A percentile compares a stretch with the other conserved stretches of the same genome.
Conservation (phyloP, 2,329 filamentous ascomycete species). For the Cordyceps cicadae region DNA sequence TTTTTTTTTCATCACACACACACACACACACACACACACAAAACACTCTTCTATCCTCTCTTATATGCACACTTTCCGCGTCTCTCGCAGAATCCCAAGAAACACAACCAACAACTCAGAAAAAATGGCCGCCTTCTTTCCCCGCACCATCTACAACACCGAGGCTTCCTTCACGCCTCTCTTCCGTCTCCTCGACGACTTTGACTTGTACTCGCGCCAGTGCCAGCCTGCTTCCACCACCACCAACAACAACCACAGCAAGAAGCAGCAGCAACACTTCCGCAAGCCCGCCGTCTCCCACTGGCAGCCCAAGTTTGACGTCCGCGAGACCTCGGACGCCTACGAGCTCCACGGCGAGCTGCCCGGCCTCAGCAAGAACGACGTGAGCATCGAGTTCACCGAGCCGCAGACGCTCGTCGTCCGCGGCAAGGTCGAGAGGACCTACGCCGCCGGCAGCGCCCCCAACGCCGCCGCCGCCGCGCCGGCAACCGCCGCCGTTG, state of each 20-base stretch:
- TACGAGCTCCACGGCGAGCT: conserved; percentile 79
- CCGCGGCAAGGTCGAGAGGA: conserved; percentile 60
- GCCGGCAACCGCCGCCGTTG: conserved; percentile 19
- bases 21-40: conserved; percentile 13
- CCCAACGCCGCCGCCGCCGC: conserved; percentile 40
- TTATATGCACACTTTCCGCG: conserved; percentile 8
- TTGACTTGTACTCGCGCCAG: conserved; percentile 47
- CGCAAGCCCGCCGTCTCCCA: conserved; percentile 30
- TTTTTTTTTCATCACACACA: conserved; percentile 11
- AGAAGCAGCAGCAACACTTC: conserved; percentile 18
- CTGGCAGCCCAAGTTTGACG: conserved; percentile 72
- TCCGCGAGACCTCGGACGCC: conserved; percentile 57
- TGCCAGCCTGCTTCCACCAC: conserved; percentile 9
- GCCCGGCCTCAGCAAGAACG: conserved; percentile 64
- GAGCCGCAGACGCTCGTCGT: conserved; percentile 66
- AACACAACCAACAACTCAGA: conserved; percentile 15
- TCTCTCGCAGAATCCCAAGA: conserved; percentile 1
- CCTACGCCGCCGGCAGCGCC: conserved; percentile 47
- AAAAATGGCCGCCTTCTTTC: conserved; percentile 56
- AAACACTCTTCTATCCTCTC: conserved; percentile 17
- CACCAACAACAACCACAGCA: conserved; percentile 12
- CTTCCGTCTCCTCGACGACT: conserved; percentile 58
- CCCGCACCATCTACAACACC: conserved; percentile 41
- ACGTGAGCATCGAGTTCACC: conserved; percentile 71
- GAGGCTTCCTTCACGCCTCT: conserved; percentile 49